Percentiles rank a stretch among this genome's conserved stretches.
These are phyloP conservation scores for Cymbidium sinense DNA, from an alignment of 106 monocot species.

Conservation along the genomic window DNA sequence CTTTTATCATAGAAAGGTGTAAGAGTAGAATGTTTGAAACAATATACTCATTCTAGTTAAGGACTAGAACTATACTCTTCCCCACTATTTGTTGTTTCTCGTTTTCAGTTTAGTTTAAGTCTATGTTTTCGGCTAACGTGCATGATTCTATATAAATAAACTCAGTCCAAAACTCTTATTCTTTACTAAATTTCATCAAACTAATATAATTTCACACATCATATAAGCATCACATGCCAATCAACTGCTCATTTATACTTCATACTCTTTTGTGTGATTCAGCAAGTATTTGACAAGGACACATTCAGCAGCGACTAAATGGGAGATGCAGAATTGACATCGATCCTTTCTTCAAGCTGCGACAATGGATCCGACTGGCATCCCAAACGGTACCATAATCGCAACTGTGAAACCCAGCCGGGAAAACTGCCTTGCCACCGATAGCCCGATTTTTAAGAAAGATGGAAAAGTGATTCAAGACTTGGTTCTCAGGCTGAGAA, in stretches of 20 bases:
- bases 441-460: slow-evolving; percentile 41
- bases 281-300: slow-evolving; percentile 65
- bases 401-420: slow-evolving; percentile 33
- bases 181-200: no score
- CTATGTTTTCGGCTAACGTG: no score
- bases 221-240: background rate
- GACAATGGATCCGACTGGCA: slow-evolving; percentile 22
- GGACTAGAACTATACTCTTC: no score
- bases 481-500: slow-evolving; percentile 43
- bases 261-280: background rate
- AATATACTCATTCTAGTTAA: no score
- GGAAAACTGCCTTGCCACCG: slow-evolving; percentile 30
- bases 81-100: no score
- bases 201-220: background rate
- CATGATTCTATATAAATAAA: no score
- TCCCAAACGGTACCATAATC: slow-evolving; percentile 27
- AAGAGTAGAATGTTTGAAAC: no score
- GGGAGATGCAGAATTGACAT: slow-evolving; percentile 58
- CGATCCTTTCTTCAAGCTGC: slow-evolving; percentile 36
- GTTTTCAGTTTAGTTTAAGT: no score
- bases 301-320: slow-evolving; percentile 49
- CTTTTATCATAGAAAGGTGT: no score
- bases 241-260: background rate
- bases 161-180: no score
- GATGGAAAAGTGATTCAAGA: slow-evolving; percentile 37